These are phyloP conservation scores for Moricandia arvensis DNA, from an alignment of 345 rosid genomes.

Conservation along the genomic window DNA sequence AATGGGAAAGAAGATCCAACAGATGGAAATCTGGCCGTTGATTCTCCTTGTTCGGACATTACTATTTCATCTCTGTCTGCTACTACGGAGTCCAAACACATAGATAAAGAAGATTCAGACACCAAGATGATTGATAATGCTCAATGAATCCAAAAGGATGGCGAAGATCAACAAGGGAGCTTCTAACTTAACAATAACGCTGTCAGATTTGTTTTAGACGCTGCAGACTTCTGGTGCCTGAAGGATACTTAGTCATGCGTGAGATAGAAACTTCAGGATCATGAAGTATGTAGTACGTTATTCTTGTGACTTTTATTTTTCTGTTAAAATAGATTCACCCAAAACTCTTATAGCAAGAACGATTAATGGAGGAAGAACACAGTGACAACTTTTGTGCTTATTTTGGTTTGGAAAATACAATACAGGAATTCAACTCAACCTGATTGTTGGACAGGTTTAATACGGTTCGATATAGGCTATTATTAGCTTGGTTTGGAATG, in stretches of 20 bases:
- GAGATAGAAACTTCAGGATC: constrained; percentile 18
- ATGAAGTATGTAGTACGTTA: constrained; percentile 1
- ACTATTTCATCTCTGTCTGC: constrained; percentile 20
- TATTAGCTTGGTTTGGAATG: no score
- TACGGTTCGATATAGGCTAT: not conserved
- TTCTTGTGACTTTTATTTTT: constrained; percentile 15
- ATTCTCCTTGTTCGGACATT: not conserved
- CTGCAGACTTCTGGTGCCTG: constrained; percentile 10
- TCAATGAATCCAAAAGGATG: constrained; percentile 5
- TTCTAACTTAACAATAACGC: constrained; percentile 30
- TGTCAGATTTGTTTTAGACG: constrained; percentile 12
- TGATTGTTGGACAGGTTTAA: not conserved
- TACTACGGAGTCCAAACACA: not conserved
- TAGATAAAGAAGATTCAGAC: constrained; percentile 15
- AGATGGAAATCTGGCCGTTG: constrained; percentile 1
- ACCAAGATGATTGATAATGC: constrained; percentile 16
- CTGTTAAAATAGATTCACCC: constrained; percentile 8
- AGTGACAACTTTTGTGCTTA: not conserved
- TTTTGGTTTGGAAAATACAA: constrained; percentile 3
- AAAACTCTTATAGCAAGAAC: constrained; percentile 3
- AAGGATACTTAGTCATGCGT: constrained; percentile 18
- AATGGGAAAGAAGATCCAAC: constrained; percentile 15
- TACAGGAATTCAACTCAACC: not conserved
- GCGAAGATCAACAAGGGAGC: constrained; percentile 17
- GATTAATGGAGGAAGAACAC: constrained; percentile 18